Evolutionary conservation across 768 basidiomycete species (phyloP), one percentile per base, ranked within the genome.

Genomic region (Amanita subjunquillea): DNA sequence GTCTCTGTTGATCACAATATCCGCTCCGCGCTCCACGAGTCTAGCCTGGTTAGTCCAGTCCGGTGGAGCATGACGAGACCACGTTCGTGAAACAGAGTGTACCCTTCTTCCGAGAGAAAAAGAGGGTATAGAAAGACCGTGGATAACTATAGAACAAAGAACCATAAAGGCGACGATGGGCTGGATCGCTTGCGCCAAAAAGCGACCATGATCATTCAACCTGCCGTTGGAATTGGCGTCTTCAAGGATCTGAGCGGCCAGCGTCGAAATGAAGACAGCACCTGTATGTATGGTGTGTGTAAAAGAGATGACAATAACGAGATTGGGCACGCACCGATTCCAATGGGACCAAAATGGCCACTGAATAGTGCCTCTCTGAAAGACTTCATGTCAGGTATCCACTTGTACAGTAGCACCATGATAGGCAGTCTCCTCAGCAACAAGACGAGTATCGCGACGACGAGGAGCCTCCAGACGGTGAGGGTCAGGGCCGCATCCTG

Each of bases 121-220:
- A 63, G 86, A 87, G 0, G 95, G 92, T 57, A 99, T 96, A 9
- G 91, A 94, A 6, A 96, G 73, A 2, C 92, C 94, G 61, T 91
- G 90, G 15, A 88, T 80, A 15, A 86, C 75, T 55, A 97, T 89
- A 0, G 91, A 95, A 59, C 82, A 84, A 6, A 99, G 76, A 3
- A 99, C 96, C 81, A 98, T 83, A 67, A 96, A 97, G 1, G 87
- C 84, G 9, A 92, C 88, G 58, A 99, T 90, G 0, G 96, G 96
- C 63, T 94, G 88, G 52, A 98, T 93, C 4, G 81, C 73, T 10
- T 82, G 72, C 1, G 80, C 75, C 13, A 99, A 73, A 12, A 85
- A 65, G 51, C 86, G 78, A 7, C 79, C 70, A 63, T 88, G 83
- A 15, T 71, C 71, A 30, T 70, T 68, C 0, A 83, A 78, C 4